A percentile compares a stretch with the other conserved stretches of the same genome.
These are phyloP conservation scores for Scutellaria minor DNA, from an alignment of 257 asterid genomes.

Conservation along the genomic window DNA sequence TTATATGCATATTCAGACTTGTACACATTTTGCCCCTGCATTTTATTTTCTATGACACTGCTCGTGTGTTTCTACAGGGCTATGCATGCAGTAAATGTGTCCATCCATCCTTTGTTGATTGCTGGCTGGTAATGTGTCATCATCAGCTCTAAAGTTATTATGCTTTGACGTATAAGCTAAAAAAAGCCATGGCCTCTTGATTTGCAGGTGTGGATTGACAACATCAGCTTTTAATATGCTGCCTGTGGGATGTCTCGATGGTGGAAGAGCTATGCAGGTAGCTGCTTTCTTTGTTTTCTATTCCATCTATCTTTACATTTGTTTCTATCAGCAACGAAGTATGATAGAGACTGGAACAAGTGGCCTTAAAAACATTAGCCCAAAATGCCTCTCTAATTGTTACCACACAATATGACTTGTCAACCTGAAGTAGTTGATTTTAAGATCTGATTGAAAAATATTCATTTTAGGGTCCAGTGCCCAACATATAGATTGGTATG, in stretches of 20 bases:
- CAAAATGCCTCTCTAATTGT: neutral
- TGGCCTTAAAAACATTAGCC: neutral
- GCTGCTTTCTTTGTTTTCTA: conserved; percentile 23
- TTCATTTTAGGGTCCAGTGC: conserved; percentile 3
- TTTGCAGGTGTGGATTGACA: conserved; percentile 88
- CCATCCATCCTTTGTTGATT: conserved; percentile 88
- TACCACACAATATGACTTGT: neutral
- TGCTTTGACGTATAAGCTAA: conserved; percentile 28
- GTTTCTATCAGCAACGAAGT: conserved; percentile 8
- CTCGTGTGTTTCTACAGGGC: conserved; percentile 51
- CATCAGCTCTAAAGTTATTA: conserved; percentile 22
- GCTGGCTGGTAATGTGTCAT: conserved; percentile 84
- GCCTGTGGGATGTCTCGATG: conserved; percentile 96
- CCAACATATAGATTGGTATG: neutral
- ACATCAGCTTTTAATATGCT: conserved; percentile 94
- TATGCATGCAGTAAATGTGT: conserved; percentile 77
- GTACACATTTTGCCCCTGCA: conserved; percentile 2
- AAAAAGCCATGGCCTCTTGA: conserved; percentile 12
- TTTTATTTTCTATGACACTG: conserved; percentile 20
- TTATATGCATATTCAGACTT: neutral
- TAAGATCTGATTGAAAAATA: neutral
- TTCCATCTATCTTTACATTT: neutral
- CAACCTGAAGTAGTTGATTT: conserved; percentile 6
- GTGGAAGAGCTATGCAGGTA: conserved; percentile 98
- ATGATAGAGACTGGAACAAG: conserved; percentile 13